phyloP scores from a whole-genome alignment of 2,329 filamentous ascomycete species.

The Neonectria neomacrospora region DNA sequence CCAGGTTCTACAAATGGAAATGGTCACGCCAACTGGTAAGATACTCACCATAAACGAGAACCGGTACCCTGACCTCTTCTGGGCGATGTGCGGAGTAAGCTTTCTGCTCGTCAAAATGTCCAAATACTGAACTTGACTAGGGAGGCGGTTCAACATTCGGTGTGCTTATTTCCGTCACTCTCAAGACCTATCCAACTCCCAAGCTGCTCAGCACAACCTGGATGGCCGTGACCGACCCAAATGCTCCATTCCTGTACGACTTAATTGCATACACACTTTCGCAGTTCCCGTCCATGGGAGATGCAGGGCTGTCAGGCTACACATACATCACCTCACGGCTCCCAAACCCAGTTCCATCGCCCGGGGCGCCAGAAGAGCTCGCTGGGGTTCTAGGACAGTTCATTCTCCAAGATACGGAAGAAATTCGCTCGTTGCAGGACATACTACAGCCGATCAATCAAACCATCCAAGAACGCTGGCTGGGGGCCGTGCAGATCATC shows the following conservation, averaged over 20 bases:
- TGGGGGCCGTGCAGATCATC: constrained; percentile 39
- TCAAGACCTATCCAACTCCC: constrained; percentile 61
- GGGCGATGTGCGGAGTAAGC: constrained; percentile 69
- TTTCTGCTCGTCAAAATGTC: rapidly evolving
- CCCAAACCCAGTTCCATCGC: constrained; percentile 51
- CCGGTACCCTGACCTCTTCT: constrained; percentile 68
- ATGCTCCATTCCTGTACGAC: constrained; percentile 55
- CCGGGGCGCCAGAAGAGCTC: constrained; percentile 46
- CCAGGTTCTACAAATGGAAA: constrained; percentile 67
- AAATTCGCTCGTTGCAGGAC: constrained; percentile 38
- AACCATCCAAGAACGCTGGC: constrained; percentile 53
- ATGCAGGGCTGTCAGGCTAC: constrained; percentile 64
- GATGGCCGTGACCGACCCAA: constrained; percentile 38
- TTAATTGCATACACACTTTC: constrained; percentile 60
- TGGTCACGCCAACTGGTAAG: constrained; percentile 64
- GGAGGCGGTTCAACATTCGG: constrained; percentile 71
- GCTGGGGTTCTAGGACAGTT: constrained; percentile 51
- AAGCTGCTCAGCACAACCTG: constrained; percentile 43
- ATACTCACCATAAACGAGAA: constrained; percentile 63
- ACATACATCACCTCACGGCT: constrained; percentile 51
- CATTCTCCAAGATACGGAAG: constrained; percentile 51
- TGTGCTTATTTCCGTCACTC: constrained; percentile 67
- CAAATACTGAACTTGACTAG: constrained; percentile 42
- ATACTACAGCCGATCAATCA: constrained; percentile 52
- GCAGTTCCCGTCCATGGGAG: constrained; percentile 58